Evolutionary conservation across 257 asterid genomes (phyloP).

Genomic region (Galeopsis tetrahit): DNA sequence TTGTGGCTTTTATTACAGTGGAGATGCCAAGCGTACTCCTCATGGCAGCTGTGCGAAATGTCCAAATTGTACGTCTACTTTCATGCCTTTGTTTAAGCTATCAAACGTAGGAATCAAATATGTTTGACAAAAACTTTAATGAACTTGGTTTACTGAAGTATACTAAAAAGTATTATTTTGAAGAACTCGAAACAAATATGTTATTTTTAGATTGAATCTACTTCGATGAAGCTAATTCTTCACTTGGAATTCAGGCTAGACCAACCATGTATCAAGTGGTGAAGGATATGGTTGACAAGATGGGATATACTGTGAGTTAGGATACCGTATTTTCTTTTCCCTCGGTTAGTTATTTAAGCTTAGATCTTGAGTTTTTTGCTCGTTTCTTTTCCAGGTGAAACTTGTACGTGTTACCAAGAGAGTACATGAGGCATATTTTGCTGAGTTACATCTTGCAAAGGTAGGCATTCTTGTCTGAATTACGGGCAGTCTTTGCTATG

Average conservation of each 20-base stretch:
- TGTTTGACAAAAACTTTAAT: too few relatives aligned
- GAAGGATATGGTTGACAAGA: conserved; percentile 91
- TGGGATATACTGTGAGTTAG: conserved; percentile 85
- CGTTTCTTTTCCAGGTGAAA: conserved; percentile 62
- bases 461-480: conserved; percentile 35
- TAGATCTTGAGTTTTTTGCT: conserved; percentile 18
- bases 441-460: conserved; percentile 82
- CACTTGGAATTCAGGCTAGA: conserved; percentile 64
- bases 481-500: not conserved
- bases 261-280: conserved; percentile 96
- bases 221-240: conserved; percentile 22
- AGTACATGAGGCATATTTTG: conserved; percentile 94
- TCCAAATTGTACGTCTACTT: conserved; percentile 72
- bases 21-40: conserved; percentile 98
- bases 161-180: too few relatives aligned
- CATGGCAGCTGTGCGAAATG: conserved; percentile 97
- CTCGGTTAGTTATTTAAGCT: conserved; percentile 10
- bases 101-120: not conserved
- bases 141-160: too few relatives aligned
- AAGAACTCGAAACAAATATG: not conserved
- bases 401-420: conserved; percentile 95
- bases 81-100: conserved; percentile 18
- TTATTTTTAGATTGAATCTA: not conserved
- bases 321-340: conserved; percentile 11
- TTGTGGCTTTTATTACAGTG: conserved; percentile 60